phyloP scores from a whole-genome alignment of 805 yeast species.

The Teunomyces panamensis region DNA sequence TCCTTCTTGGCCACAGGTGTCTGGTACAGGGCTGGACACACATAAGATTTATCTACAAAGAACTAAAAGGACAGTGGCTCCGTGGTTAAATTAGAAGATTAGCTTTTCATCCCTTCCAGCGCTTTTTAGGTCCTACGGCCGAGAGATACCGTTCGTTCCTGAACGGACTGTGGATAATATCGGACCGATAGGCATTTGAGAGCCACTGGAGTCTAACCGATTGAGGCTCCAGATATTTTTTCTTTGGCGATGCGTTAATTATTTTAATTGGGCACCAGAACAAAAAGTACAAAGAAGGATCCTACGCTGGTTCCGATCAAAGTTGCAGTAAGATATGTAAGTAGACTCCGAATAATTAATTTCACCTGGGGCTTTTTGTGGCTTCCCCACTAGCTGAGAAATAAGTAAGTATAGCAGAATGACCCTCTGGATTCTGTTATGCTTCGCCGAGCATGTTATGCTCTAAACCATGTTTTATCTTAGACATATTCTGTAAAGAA shows the following conservation, averaged over 20 bases:
- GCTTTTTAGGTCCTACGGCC: not conserved
- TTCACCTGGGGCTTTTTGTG: not conserved
- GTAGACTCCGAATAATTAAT: not conserved
- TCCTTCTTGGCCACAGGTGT: too few species aligned
- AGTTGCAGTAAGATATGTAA: not conserved
- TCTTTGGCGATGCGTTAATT: constrained; percentile 1
- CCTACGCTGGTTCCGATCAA: not conserved
- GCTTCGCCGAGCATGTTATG: not conserved
- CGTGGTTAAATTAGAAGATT: not conserved
- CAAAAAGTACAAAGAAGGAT: not conserved
- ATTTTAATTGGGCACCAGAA: constrained; percentile 1
- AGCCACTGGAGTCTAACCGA: not conserved
- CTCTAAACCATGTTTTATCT: not conserved
- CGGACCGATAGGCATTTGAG: not conserved
- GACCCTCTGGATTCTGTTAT: not conserved
- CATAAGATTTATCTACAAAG: not conserved
- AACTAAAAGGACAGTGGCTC: not conserved
- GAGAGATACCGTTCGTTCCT: not conserved
- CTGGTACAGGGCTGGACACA: not conserved
- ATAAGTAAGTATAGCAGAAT: not conserved
- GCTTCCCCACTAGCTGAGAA: not conserved
- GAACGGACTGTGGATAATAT: not conserved
- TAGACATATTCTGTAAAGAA: too few species aligned
- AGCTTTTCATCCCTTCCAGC: not conserved
- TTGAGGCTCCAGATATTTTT: not conserved